phyloP scores from a whole-genome alignment of 495 filamentous ascomycete species.

The Xylaria palmicola region DNA sequence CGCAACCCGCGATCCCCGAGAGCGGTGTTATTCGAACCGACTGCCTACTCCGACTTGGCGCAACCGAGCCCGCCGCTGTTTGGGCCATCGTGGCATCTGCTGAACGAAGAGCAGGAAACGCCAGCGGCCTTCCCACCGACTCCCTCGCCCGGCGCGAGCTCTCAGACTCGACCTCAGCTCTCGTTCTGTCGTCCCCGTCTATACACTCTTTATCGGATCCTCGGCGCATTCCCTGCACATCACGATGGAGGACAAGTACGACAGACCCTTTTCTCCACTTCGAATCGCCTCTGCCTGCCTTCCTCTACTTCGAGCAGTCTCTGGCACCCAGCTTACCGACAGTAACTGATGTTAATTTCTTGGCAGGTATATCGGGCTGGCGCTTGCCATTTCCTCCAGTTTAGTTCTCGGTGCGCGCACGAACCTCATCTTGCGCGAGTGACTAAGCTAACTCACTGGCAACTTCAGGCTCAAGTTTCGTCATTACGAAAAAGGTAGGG shows the following conservation, averaged over 20 bases:
- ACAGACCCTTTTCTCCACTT: constrained; percentile 14
- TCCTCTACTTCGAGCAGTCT: background rate
- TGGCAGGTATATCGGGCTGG: constrained; percentile 82
- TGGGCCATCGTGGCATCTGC: constrained; percentile 32
- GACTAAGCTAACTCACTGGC: constrained; percentile 27
- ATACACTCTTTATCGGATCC: constrained; percentile 13
- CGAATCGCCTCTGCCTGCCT: constrained; percentile 8
- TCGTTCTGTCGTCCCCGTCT: constrained; percentile 20
- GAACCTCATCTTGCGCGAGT: background rate
- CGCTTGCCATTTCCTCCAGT: constrained; percentile 85
- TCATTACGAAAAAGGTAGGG: constrained; percentile 85
- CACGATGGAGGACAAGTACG: constrained; percentile 87
- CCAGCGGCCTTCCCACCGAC: constrained; percentile 19
- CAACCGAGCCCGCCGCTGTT: constrained; percentile 20
- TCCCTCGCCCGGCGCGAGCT: constrained; percentile 44
- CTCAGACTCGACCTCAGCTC: background rate
- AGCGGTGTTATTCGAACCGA: constrained; percentile 8
- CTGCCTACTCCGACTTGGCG: constrained; percentile 22
- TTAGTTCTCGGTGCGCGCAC: constrained; percentile 81
- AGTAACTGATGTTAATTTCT: constrained; percentile 34
- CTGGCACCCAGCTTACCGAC: background rate
- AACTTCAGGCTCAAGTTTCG: constrained; percentile 76
- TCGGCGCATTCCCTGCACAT: constrained; percentile 44
- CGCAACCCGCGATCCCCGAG: no score
- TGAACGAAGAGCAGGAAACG: constrained; percentile 26